These are phyloP conservation scores for Nakazawaea pomicola DNA, from an alignment of 805 yeast genomes.

Conservation along the genomic window DNA sequence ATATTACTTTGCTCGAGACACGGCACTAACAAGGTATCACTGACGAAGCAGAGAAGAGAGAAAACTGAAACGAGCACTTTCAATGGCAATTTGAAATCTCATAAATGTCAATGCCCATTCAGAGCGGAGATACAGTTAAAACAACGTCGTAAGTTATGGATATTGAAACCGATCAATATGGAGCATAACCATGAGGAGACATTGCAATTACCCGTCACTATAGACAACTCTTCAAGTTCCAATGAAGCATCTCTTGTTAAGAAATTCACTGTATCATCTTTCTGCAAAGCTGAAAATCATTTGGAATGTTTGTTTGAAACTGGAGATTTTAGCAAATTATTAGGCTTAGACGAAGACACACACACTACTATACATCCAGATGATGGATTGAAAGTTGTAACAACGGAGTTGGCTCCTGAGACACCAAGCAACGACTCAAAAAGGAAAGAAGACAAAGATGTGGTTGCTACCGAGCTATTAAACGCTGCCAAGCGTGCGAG, in stretches of 20 bases:
- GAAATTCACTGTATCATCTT: slow-evolving; percentile 2
- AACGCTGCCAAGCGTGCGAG: slow-evolving; percentile 5
- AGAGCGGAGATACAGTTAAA: slow-evolving; percentile 22
- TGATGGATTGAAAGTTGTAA: slow-evolving; percentile 6
- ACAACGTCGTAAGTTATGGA: slow-evolving; percentile 20
- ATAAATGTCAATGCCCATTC: slow-evolving; percentile 18
- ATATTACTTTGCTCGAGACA: slow-evolving; percentile 20
- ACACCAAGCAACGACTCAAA: too few species aligned
- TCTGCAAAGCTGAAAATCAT: slow-evolving; percentile 6
- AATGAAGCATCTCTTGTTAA: background rate
- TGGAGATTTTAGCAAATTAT: slow-evolving; percentile 4
- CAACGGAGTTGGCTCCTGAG: too few species aligned
- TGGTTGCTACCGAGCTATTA: slow-evolving; percentile 6
- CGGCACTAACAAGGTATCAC: slow-evolving; percentile 8
- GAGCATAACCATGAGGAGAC: slow-evolving; percentile 18
- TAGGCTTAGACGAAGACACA: slow-evolving; percentile 8
- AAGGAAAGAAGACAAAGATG: too few species aligned
- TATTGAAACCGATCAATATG: slow-evolving; percentile 19
- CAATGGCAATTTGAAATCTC: background rate
- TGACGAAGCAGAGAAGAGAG: slow-evolving; percentile 2
- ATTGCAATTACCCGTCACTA: slow-evolving; percentile 5
- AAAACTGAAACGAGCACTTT: background rate
- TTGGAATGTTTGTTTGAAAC: slow-evolving; percentile 8
- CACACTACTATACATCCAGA: background rate
- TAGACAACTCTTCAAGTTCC: slow-evolving; percentile 19